These are phyloP conservation scores for Pseudotulostoma volvatum DNA, from an alignment of 495 filamentous ascomycete species.

Conservation along the genomic window DNA sequence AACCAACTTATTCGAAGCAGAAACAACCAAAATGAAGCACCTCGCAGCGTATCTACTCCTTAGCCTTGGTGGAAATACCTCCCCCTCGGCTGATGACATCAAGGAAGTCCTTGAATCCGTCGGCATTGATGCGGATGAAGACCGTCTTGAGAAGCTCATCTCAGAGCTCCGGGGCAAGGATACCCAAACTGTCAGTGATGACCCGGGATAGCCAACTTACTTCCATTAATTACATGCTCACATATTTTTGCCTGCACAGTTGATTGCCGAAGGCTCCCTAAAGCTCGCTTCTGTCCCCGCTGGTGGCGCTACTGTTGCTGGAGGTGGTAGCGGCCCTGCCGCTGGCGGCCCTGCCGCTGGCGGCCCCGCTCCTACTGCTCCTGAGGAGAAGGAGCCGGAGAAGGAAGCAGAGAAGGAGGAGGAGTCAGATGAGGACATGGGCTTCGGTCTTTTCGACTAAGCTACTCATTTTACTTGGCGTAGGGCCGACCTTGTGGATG, in stretches of 20 bases:
- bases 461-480: constrained; percentile 12
- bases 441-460: constrained; percentile 99
- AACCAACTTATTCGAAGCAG: no score
- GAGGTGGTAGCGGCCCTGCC: constrained; percentile 45
- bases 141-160: constrained; percentile 72
- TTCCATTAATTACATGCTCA: constrained; percentile 1
- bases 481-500: no score
- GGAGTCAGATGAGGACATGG: constrained; percentile 99
- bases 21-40: constrained; percentile 84
- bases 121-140: constrained; percentile 84
- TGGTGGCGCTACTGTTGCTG: constrained; percentile 73
- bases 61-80: constrained; percentile 79
- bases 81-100: constrained; percentile 73
- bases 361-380: constrained; percentile 49
- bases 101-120: constrained; percentile 85
- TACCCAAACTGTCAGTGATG: constrained; percentile 70
- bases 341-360: constrained; percentile 47
- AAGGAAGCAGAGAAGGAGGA: constrained; percentile 60
- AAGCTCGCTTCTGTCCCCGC: constrained; percentile 98
- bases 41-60: constrained; percentile 98
- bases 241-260: constrained; percentile 32
- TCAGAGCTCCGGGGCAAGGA: constrained; percentile 95
- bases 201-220: no score
- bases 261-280: constrained; percentile 75
- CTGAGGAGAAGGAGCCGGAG: constrained; percentile 56